A percentile compares a stretch with the other conserved stretches of the same genome.
Evolutionary conservation across 129 eudicot species (phyloP).

Genomic region (Flaveria robusta): DNA sequence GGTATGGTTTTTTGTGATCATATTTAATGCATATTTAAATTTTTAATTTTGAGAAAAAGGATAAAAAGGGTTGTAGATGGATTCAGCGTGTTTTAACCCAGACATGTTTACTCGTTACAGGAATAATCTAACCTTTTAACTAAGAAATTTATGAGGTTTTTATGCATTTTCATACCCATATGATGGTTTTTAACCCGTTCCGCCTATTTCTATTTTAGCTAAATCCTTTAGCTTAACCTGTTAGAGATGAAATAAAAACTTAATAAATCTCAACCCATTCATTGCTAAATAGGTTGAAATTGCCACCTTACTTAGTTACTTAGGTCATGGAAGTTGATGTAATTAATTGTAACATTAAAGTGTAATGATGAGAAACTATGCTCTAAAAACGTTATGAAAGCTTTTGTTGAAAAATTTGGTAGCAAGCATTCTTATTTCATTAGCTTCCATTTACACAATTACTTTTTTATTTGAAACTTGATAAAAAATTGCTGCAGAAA

Average conservation of each 20-base stretch:
- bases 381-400: not conserved
- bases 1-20: not conserved
- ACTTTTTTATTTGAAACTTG: slow-evolving; percentile 20
- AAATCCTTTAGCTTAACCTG: not conserved
- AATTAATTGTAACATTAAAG: not conserved
- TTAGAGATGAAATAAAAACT: not conserved
- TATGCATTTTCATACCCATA: not conserved
- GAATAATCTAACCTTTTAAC: not conserved
- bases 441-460: slow-evolving; percentile 14
- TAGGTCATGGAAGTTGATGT: slow-evolving; percentile 4
- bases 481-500: slow-evolving; percentile 56
- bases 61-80: no score
- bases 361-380: slow-evolving; percentile 17
- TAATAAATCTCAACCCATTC: not conserved
- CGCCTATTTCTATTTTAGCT: not conserved
- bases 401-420: not conserved
- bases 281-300: not conserved
- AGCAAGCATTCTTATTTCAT: not conserved
- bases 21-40: not conserved
- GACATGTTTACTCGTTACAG: not conserved
- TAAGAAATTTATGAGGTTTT: not conserved
- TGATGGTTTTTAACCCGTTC: not conserved
- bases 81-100: not conserved
- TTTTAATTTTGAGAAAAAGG: not conserved
- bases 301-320: not conserved